A percentile compares a stretch with the other conserved stretches of the same genome.
Conservation (phyloP, 2,329 filamentous ascomycete species). For the Aspergillus pseudotamarii region DNA sequence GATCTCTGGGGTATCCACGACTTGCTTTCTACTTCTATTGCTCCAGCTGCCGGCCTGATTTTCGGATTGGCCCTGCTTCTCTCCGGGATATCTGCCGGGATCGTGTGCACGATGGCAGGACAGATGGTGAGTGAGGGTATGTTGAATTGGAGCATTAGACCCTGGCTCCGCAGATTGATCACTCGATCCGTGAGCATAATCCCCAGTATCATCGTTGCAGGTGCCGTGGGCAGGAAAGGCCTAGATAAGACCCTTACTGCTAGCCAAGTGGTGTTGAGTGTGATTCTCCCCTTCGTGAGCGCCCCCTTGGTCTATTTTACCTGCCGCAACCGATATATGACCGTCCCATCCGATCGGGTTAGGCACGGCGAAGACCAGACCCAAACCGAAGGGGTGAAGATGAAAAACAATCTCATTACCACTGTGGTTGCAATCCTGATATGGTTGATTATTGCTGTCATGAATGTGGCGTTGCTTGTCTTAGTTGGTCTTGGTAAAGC, state of each 20-base stretch:
- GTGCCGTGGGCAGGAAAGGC: constrained; percentile 71
- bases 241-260: constrained; percentile 73
- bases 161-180: constrained; percentile 77
- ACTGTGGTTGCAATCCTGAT: constrained; percentile 62
- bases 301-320: constrained; percentile 87
- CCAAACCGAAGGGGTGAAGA: constrained; percentile 51
- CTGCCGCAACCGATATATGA: constrained; percentile 78
- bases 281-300: constrained; percentile 79
- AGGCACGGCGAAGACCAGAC: constrained; percentile 32
- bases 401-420: constrained; percentile 73
- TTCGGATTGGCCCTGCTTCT: constrained; percentile 81
- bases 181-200: constrained; percentile 80
- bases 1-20: constrained; percentile 83
- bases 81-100: constrained; percentile 78
- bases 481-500: constrained; percentile 60
- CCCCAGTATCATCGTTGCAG: constrained; percentile 81
- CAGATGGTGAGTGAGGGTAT: constrained; percentile 89
- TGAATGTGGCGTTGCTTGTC: constrained; percentile 79
- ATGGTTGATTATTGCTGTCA: constrained; percentile 73
- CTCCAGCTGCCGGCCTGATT: constrained; percentile 76
- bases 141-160: constrained; percentile 71
- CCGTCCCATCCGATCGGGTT: constrained; percentile 56
- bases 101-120: constrained; percentile 85
- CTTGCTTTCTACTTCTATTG: constrained; percentile 69
- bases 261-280: constrained; percentile 75